phyloP scores from a whole-genome alignment of 257 asterid species.

The Nyctanthes arbortristis region DNA sequence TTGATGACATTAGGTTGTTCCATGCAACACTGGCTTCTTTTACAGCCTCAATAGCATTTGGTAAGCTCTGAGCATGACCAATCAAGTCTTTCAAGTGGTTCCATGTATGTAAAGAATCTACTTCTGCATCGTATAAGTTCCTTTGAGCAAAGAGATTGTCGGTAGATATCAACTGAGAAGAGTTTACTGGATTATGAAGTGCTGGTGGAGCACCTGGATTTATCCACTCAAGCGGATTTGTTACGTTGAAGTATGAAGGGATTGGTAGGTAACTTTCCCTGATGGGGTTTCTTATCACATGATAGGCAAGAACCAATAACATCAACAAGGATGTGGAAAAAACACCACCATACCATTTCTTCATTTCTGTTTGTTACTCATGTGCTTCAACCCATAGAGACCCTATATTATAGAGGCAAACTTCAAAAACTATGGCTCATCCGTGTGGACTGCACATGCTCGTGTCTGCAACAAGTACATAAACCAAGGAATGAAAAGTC shows the following conservation, averaged over 20 bases:
- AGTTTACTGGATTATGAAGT: conserved; percentile 47
- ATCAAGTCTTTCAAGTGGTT: conserved; percentile 56
- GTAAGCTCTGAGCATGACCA: conserved; percentile 54
- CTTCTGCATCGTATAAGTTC: conserved; percentile 58
- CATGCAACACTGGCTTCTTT: conserved; percentile 84
- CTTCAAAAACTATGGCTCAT: conserved; percentile 21
- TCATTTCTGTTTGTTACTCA: conserved; percentile 66
- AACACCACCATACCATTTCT: conserved; percentile 82
- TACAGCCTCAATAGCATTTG: conserved; percentile 80
- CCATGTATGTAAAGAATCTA: conserved; percentile 69
- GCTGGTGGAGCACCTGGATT: conserved; percentile 52
- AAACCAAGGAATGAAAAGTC: not conserved
- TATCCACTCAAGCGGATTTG: conserved; percentile 87
- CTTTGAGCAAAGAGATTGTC: conserved; percentile 53
- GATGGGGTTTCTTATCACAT: conserved; percentile 58
- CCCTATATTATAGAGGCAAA: conserved; percentile 25
- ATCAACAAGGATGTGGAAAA: conserved; percentile 62
- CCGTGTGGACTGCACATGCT: conserved; percentile 11
- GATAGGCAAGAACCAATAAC: conserved; percentile 67
- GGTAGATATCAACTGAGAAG: conserved; percentile 57
- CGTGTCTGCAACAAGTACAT: conserved; percentile 35
- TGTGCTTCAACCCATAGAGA: conserved; percentile 28
- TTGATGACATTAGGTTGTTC: conserved; percentile 67
- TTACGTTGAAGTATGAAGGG: conserved; percentile 22
- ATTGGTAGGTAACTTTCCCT: conserved; percentile 48